phyloP scores from a whole-genome alignment of 2,329 filamentous ascomycete genomes.

The Escovopsis sp. region DNA sequence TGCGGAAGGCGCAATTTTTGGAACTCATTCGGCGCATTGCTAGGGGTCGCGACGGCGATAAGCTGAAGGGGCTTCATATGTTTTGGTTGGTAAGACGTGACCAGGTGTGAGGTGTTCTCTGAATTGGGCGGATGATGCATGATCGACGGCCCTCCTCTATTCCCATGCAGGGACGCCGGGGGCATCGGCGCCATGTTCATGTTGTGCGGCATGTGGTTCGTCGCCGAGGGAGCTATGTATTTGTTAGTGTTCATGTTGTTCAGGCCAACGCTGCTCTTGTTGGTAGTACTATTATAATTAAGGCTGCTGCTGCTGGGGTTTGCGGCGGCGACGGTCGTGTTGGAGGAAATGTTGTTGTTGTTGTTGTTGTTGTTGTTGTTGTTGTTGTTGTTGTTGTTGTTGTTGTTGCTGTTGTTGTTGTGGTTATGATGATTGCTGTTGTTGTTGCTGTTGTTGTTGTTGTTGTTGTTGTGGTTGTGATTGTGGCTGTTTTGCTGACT shows the following conservation, averaged over 20 bases:
- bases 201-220: slow-evolving; percentile 18
- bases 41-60: slow-evolving; percentile 60
- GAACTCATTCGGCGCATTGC: slow-evolving; percentile 57
- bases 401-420: too few relatives aligned
- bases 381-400: too few relatives aligned
- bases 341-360: too few relatives aligned
- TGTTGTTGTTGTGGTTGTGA: not conserved
- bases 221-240: slow-evolving; percentile 11
- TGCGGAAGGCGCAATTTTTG: slow-evolving; percentile 28
- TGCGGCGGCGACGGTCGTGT: too few relatives aligned
- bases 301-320: too few relatives aligned
- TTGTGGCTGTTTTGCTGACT: slow-evolving; percentile 22
- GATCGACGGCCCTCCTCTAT: slow-evolving; percentile 29
- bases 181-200: slow-evolving; percentile 17
- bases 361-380: too few relatives aligned
- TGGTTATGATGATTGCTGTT: not conserved
- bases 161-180: slow-evolving; percentile 16
- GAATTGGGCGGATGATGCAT: slow-evolving; percentile 37
- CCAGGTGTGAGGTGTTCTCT: slow-evolving; percentile 43
- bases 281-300: not conserved
- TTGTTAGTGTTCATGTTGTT: slow-evolving; percentile 4
- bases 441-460: not conserved
- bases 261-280: slow-evolving; percentile 3
- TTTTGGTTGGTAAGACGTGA: slow-evolving; percentile 56
- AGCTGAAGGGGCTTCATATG: slow-evolving; percentile 48